A percentile compares a stretch with the other conserved stretches of the same genome.
Conservation (phyloP, 1,284 basidiomycete genomes). For the Ceratobasidium sp. region DNA sequence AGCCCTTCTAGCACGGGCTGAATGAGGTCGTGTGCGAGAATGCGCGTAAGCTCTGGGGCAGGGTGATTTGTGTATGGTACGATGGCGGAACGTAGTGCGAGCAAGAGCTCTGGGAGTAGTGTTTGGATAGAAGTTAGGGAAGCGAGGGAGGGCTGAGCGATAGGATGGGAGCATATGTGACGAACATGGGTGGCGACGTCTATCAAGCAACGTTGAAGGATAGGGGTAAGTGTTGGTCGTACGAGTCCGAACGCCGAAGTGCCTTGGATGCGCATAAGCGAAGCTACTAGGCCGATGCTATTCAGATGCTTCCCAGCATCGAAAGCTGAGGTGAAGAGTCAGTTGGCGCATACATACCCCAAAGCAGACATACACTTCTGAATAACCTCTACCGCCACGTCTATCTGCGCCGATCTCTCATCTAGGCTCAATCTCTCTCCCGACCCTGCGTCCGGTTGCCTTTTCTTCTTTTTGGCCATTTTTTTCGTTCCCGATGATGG, state of each 20-base stretch:
- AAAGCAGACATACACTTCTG: neutral
- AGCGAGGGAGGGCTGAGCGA: neutral
- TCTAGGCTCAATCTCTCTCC: neutral
- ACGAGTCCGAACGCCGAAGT: neutral
- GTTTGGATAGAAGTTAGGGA: constrained; percentile 18
- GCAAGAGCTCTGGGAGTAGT: constrained; percentile 22
- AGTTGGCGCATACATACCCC: no score
- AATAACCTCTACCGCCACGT: constrained; percentile 8
- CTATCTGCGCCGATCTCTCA: constrained; percentile 1
- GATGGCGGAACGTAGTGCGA: neutral
- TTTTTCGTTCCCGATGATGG: constrained; percentile 16
- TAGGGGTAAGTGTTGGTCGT: constrained; percentile 3
- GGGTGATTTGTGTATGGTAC: neutral
- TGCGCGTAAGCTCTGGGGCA: constrained; percentile 13
- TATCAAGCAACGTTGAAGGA: constrained; percentile 23
- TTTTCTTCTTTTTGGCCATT: constrained; percentile 35
- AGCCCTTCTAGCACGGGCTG: constrained; percentile 6
- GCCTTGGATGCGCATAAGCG: constrained; percentile 19
- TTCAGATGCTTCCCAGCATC: constrained; percentile 14
- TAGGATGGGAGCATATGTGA: constrained; percentile 34
- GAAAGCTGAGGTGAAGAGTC: constrained; percentile 9
- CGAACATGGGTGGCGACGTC: constrained; percentile 19
- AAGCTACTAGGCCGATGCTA: constrained; percentile 19
- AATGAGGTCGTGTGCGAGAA: constrained; percentile 20
- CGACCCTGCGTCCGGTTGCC: neutral